These are phyloP conservation scores for Spathaspora girioi DNA, from an alignment of 805 yeast species.

Conservation along the genomic window DNA sequence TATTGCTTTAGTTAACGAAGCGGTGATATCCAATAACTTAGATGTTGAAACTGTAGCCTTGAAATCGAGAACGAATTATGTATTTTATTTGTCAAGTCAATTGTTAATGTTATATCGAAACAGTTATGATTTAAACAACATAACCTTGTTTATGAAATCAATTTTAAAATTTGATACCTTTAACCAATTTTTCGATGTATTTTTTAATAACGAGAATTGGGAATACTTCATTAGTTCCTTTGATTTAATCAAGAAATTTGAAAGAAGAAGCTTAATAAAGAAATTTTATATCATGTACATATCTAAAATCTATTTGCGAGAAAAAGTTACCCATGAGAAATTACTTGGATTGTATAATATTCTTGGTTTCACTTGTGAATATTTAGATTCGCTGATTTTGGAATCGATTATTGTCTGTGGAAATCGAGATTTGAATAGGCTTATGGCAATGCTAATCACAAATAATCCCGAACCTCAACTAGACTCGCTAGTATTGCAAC, in stretches of 20 bases:
- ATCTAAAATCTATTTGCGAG: constrained; percentile 2
- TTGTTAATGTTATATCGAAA: constrained; percentile 13
- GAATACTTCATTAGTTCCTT: constrained; percentile 11
- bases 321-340: constrained; percentile 4
- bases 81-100: constrained; percentile 15
- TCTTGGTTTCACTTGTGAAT: constrained; percentile 11
- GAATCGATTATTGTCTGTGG: constrained; percentile 14
- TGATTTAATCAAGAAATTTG: constrained; percentile 21
- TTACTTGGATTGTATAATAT: constrained; percentile 17
- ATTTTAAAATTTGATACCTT: constrained; percentile 16
- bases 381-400: constrained; percentile 3
- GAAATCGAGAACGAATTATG: constrained; percentile 16
- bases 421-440: constrained; percentile 14
- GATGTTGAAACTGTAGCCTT: constrained; percentile 8
- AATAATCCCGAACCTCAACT: constrained; percentile 1
- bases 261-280: constrained; percentile 18
- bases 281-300: constrained; percentile 14
- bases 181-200: constrained; percentile 16
- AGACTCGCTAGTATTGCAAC: constrained; percentile 4
- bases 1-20: constrained; percentile 24
- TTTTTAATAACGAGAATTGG: constrained; percentile 21
- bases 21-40: constrained; percentile 5
- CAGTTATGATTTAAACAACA: constrained; percentile 4
- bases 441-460: constrained; percentile 14
- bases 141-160: constrained; percentile 19